Evolutionary conservation across 2,329 filamentous ascomycete species (phyloP), one percentile per base, ranked within the genome.

Genomic region (Aspergillus intermedius): DNA sequence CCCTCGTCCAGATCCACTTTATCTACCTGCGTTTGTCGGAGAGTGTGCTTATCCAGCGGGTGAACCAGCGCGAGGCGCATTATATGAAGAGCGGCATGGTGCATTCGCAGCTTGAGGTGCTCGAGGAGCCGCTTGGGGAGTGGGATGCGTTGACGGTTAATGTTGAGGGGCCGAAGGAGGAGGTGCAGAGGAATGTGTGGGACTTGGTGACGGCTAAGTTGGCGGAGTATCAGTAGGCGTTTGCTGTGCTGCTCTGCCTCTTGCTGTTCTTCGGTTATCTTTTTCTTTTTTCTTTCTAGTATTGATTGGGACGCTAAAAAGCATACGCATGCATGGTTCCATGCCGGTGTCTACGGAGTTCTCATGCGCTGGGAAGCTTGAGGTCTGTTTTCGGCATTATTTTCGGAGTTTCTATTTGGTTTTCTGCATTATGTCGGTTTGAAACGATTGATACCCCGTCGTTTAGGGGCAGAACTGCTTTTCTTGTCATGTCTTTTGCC

Each of bases 11-110:
- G 52, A 81, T 97, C 45, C 91, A 96, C 72, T 97, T 98, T 66
- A 84, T 98, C 59, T 98, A 91, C 72, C 83, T 98, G 35, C 80
- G 85, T 55, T 89, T 91, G 0, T 75, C 81, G 40, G 87, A 94
- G 68, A 79, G 83, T 49, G 77, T 87, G 8, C 79, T 97, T 25
- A 74, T 94, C 49, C 74, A 84, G 59, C 82, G 93, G 7, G 91
- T 97, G 7, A 77, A 78, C 30, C 75, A 78, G 35, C 81, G 93
- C 57, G 73, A 91, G 71, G 83, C 83, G 46, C 93, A 98, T 67
- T 98, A 93, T 71, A 96, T 98, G 91, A 91, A 93, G 60, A 86
- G 88, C 58, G 81, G 82, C 61, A 97, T 98, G 91, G 91, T 98
- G 7, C 84, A 87, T 61, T 95, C 89, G 71, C 93, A 98, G 67